A percentile compares a stretch with the other conserved stretches of the same genome.
These are phyloP conservation scores for Hansenula lynferdii DNA, from an alignment of 1,139 yeast genomes.

Conservation along the genomic window DNA sequence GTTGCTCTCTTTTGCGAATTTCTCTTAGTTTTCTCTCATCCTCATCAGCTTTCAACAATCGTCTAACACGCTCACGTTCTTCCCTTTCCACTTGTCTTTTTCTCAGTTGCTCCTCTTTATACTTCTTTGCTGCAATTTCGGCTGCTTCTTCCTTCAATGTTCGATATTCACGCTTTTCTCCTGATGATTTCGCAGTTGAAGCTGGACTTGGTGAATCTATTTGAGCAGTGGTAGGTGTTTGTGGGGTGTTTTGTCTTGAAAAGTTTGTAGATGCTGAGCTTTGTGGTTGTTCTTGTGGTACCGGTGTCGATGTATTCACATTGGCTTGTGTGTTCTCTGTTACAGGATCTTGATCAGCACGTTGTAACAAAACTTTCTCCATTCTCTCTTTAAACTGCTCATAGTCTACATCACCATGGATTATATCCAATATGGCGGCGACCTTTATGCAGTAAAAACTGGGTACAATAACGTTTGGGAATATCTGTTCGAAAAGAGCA, in stretches of 20 bases:
- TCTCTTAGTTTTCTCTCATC: slow-evolving; percentile 34
- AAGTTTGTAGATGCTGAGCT: neutral
- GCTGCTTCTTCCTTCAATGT: slow-evolving; percentile 35
- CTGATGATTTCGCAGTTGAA: slow-evolving; percentile 2
- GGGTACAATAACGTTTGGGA: slow-evolving; percentile 42
- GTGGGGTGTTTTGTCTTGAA: neutral
- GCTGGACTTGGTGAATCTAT: slow-evolving; percentile 5
- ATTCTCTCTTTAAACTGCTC: slow-evolving; percentile 27
- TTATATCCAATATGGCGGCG: slow-evolving; percentile 40
- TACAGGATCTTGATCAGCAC: neutral
- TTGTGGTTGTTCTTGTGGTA: neutral
- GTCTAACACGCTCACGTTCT: slow-evolving; percentile 52
- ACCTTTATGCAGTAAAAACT: slow-evolving; percentile 43
- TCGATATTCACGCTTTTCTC: slow-evolving; percentile 8
- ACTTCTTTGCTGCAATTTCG: slow-evolving; percentile 31
- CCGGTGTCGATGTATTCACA: neutral
- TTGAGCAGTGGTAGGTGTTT: neutral
- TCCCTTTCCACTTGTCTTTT: slow-evolving; percentile 34
- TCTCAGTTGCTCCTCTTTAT: slow-evolving; percentile 36
- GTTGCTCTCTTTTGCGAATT: slow-evolving; percentile 9
- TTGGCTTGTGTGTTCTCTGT: neutral
- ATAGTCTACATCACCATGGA: slow-evolving; percentile 29
- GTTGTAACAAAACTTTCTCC: slow-evolving; percentile 12
- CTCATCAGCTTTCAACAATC: slow-evolving; percentile 45
- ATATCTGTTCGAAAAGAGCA: slow-evolving; percentile 43